Conservation (phyloP, 441 rosid species). For the Heliophila coronopifolia region DNA sequence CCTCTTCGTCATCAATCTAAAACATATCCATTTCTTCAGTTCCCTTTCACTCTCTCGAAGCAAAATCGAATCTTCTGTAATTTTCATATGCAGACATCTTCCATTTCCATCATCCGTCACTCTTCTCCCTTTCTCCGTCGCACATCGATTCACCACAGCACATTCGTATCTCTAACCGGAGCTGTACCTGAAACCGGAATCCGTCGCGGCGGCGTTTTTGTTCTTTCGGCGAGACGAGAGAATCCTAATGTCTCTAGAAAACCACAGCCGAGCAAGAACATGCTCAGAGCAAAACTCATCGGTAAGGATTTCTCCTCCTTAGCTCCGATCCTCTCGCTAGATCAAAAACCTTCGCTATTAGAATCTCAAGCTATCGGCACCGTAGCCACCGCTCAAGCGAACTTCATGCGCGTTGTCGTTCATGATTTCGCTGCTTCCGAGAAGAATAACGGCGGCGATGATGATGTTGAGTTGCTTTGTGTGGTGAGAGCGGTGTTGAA, state of each 20-base stretch:
- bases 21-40: too few relatives aligned
- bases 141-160: slow-evolving; percentile 19
- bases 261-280: slow-evolving; percentile 46
- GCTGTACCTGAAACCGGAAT: too few relatives aligned
- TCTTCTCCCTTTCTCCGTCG: slow-evolving; percentile 39
- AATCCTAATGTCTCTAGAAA: slow-evolving; percentile 40
- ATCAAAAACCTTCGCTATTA: slow-evolving; percentile 43
- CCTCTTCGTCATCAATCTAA: too few relatives aligned
- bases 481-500: slow-evolving; percentile 80
- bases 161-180: background rate
- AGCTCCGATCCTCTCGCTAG: slow-evolving; percentile 52
- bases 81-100: slow-evolving; percentile 42
- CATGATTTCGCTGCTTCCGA: slow-evolving; percentile 21
- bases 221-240: slow-evolving; percentile 40
- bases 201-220: slow-evolving; percentile 27
- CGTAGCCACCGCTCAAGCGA: slow-evolving; percentile 81
- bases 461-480: slow-evolving; percentile 60
- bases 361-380: slow-evolving; percentile 76
- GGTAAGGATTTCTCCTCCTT: slow-evolving; percentile 56
- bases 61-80: slow-evolving; percentile 13
- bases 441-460: background rate
- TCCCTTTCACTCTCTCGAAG: too few relatives aligned
- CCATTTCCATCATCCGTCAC: slow-evolving; percentile 51
- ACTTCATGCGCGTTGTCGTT: slow-evolving; percentile 88
- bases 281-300: slow-evolving; percentile 54